Evolutionary conservation across 2,329 filamentous ascomycete species (phyloP).

Genomic region (Claviceps arundinis): DNA sequence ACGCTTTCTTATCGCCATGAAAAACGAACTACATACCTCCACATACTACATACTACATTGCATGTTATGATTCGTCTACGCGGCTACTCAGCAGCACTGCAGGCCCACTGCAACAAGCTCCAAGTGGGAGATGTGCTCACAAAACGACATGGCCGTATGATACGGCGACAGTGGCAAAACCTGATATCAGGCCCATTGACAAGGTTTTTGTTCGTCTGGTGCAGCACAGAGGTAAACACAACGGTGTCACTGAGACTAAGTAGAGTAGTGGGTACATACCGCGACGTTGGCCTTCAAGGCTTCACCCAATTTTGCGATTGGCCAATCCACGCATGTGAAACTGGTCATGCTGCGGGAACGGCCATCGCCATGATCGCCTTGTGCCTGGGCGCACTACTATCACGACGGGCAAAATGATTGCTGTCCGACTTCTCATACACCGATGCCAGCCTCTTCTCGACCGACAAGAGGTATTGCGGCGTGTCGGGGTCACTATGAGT

Average conservation of each 20-base stretch:
- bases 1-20: no score
- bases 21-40: no score
- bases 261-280: slow-evolving; percentile 20
- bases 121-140: no score
- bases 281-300: slow-evolving; percentile 25
- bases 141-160: slow-evolving; percentile 28
- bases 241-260: no score
- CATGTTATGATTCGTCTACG: no score
- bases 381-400: slow-evolving; percentile 42
- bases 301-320: slow-evolving; percentile 7
- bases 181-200: slow-evolving; percentile 34
- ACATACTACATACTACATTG: no score
- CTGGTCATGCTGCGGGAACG: slow-evolving; percentile 40
- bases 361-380: slow-evolving; percentile 43
- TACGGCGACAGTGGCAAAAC: slow-evolving; percentile 17
- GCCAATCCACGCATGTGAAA: slow-evolving; percentile 32
- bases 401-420: slow-evolving; percentile 22
- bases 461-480: no score
- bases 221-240: slow-evolving; percentile 16
- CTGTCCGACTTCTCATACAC: no score
- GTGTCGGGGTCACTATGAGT: no score
- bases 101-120: no score
- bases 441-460: no score
- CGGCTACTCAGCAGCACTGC: no score
- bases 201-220: slow-evolving; percentile 28